Evolutionary conservation across 2,329 filamentous ascomycete species (phyloP).

Genomic region (Sporothrix humicola): DNA sequence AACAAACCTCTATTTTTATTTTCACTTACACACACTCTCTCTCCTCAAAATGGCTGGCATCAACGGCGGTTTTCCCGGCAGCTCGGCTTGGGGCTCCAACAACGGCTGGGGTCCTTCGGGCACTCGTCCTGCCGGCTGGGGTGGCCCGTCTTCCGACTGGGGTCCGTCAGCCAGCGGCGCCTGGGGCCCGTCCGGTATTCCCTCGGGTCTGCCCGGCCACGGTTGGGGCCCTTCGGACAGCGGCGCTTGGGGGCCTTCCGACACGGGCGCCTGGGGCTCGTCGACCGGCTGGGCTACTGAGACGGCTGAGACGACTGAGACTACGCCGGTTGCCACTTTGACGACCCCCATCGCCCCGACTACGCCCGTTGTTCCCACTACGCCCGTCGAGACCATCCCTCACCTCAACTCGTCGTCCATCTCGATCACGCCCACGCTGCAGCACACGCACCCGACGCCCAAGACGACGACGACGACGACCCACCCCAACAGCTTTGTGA

Average conservation of each 20-base stretch:
- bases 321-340: too few relatives aligned
- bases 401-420: constrained; percentile 20
- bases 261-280: constrained; percentile 20
- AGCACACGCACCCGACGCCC: constrained; percentile 11
- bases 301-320: background rate
- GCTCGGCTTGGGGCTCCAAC: background rate
- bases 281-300: background rate
- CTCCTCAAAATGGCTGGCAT: constrained; percentile 15
- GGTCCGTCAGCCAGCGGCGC: background rate
- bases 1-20: background rate
- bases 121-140: constrained; percentile 12
- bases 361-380: background rate
- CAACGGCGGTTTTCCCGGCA: constrained; percentile 11
- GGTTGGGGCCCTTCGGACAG: background rate
- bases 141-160: constrained; percentile 18
- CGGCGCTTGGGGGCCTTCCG: background rate
- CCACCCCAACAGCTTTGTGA: constrained; percentile 7
- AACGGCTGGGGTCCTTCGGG: constrained; percentile 12
- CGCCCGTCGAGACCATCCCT: background rate
- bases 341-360: background rate
- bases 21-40: background rate
- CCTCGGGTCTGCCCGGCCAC: too few relatives aligned
- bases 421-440: background rate
- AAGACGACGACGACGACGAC: constrained; percentile 12
- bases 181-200: constrained; percentile 7